Conservation (phyloP, 441 rosid genomes). For the Populus hybrid region DNA sequence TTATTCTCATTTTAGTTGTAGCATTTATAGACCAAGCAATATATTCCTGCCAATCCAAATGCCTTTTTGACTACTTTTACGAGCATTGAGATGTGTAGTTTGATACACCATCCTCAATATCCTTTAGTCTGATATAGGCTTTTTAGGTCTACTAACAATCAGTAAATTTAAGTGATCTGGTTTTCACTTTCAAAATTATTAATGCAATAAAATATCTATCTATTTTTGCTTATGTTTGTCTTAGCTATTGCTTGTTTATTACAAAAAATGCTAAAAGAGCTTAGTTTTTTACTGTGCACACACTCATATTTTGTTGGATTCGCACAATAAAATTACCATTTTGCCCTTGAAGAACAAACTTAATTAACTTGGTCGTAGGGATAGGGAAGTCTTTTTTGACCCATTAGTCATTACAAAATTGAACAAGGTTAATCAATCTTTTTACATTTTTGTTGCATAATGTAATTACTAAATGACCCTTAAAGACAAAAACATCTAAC, state of each 20-base stretch:
- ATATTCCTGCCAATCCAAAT: constrained; percentile 1
- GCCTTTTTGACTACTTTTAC: neutral
- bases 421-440: too few species aligned
- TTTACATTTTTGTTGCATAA: too few species aligned
- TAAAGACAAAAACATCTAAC: neutral
- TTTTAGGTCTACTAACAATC: neutral
- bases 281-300: neutral
- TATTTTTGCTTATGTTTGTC: neutral
- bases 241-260: neutral
- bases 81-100: neutral
- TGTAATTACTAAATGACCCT: neutral
- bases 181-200: neutral
- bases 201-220: neutral
- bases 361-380: neutral
- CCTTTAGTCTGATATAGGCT: neutral
- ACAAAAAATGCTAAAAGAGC: neutral
- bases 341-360: neutral
- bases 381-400: neutral
- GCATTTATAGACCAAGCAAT: constrained; percentile 6
- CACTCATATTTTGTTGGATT: neutral
- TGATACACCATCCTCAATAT: neutral
- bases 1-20: neutral
- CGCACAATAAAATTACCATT: neutral
- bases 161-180: neutral
- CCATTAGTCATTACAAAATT: neutral